Evolutionary conservation across 2,329 filamentous ascomycete species (phyloP).

Genomic region (Dryadomyces quercus-mongolicae): DNA sequence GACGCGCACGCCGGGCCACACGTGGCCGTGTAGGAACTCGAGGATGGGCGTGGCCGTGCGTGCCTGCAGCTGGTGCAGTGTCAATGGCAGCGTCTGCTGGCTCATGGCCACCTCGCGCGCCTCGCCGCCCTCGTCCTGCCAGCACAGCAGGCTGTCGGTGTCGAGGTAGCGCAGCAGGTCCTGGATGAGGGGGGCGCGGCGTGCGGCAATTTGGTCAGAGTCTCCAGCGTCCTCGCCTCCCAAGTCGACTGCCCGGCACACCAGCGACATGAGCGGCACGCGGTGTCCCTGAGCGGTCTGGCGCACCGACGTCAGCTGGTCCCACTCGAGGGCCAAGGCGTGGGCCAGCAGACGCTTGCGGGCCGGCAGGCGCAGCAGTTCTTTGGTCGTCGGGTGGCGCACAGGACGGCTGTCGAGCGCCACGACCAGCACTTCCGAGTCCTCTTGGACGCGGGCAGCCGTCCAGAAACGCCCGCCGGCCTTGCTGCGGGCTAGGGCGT

Average conservation of each 20-base stretch:
- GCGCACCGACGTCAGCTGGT: slow-evolving; percentile 66
- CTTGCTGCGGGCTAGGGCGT: slow-evolving; percentile 38
- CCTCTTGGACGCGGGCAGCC: neutral
- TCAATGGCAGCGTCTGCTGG: slow-evolving; percentile 20
- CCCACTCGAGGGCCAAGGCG: slow-evolving; percentile 89
- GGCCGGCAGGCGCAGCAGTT: slow-evolving; percentile 57
- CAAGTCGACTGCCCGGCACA: slow-evolving; percentile 76
- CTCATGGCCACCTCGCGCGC: slow-evolving; percentile 16
- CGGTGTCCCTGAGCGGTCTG: slow-evolving; percentile 79
- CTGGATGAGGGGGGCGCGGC: slow-evolving; percentile 51
- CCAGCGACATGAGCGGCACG: slow-evolving; percentile 78
- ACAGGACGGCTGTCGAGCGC: slow-evolving; percentile 43
- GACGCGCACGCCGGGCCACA: slow-evolving; percentile 79
- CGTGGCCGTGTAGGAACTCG: slow-evolving; percentile 52
- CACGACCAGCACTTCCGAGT: slow-evolving; percentile 16
- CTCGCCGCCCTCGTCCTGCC: slow-evolving; percentile 49
- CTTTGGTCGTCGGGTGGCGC: slow-evolving; percentile 61
- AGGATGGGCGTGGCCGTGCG: slow-evolving; percentile 59
- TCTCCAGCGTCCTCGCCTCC: slow-evolving; percentile 20
- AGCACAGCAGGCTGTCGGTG: slow-evolving; percentile 88
- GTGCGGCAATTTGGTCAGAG: slow-evolving; percentile 24
- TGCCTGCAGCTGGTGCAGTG: slow-evolving; percentile 62
- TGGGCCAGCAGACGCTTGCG: slow-evolving; percentile 72
- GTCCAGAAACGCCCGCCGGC: slow-evolving; percentile 22
- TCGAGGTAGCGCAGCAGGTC: slow-evolving; percentile 76